Percentiles rank a stretch among this genome's conserved stretches.
Conservation (phyloP, 352 stramenopile genomes). For the Phytophthora fragariaefolia region DNA sequence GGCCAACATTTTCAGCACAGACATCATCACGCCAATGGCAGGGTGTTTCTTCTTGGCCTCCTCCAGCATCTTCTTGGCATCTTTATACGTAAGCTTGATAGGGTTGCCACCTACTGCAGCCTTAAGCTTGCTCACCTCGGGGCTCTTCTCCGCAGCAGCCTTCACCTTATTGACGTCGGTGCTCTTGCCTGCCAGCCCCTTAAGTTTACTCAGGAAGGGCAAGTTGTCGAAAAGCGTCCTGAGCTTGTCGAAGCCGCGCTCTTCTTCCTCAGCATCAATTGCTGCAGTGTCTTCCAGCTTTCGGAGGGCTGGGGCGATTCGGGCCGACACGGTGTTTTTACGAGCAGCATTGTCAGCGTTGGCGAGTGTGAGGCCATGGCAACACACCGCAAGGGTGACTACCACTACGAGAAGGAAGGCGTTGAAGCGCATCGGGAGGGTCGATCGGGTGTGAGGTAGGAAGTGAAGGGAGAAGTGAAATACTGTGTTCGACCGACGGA, state of each 20-base stretch:
- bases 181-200: neutral
- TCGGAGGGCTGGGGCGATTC: neutral
- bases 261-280: conserved; percentile 13
- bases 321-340: neutral
- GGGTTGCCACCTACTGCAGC: neutral
- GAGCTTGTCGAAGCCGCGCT: conserved; percentile 12
- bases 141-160: neutral
- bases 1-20: conserved; percentile 24
- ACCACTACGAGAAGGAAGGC: conserved; percentile 20
- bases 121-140: neutral
- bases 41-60: conserved; percentile 20
- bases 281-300: neutral
- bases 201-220: conserved; percentile 14
- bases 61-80: conserved; percentile 9
- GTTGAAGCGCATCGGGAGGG: conserved; percentile 17
- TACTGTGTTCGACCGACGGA: neutral
- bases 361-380: neutral
- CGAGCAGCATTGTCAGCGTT: conserved; percentile 1
- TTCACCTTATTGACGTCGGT: neutral
- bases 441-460: neutral
- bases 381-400: conserved; percentile 8
- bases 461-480: conserved; percentile 14
- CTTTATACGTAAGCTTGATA: neutral
- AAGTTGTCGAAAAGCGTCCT: conserved; percentile 6
- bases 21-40: conserved; percentile 9